phyloP scores from a whole-genome alignment of 2,329 filamentous ascomycete species.

The Paradendryphiella salina region DNA sequence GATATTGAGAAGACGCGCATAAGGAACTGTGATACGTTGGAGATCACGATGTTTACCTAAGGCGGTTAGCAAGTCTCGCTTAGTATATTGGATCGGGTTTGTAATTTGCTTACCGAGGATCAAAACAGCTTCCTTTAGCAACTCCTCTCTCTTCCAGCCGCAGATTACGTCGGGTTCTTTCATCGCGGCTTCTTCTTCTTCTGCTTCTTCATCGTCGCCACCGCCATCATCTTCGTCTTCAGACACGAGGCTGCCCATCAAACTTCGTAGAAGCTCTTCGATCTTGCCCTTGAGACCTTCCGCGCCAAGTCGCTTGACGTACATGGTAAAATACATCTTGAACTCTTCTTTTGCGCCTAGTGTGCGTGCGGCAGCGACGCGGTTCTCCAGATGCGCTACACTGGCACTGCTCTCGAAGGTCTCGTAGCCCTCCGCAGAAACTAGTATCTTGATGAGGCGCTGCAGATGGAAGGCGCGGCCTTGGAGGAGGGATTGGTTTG shows the following conservation, averaged over 20 bases:
- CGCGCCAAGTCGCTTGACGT: conserved; percentile 90
- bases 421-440: conserved; percentile 89
- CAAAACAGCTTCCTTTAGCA: conserved; percentile 88
- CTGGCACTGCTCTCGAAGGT: conserved; percentile 88
- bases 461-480: conserved; percentile 90
- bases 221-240: conserved; percentile 62
- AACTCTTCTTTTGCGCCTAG: conserved; percentile 90
- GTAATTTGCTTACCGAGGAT: conserved; percentile 69
- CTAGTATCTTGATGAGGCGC: conserved; percentile 82
- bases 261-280: conserved; percentile 81
- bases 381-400: conserved; percentile 92
- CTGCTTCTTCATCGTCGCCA: conserved; percentile 62
- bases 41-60: conserved; percentile 92
- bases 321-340: conserved; percentile 94
- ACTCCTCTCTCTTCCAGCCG: conserved; percentile 85
- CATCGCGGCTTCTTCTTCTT: conserved; percentile 57
- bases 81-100: not conserved
- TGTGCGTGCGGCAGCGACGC: conserved; percentile 84
- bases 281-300: conserved; percentile 87
- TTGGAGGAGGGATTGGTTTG: conserved; percentile 86
- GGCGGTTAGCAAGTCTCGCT: not conserved
- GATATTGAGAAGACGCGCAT: conserved; percentile 64
- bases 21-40: conserved; percentile 91
- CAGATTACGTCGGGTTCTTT: conserved; percentile 72
- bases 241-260: conserved; percentile 72